A percentile compares a stretch with the other conserved stretches of the same genome.
These are phyloP conservation scores for Psilocybe cyanescens DNA, from an alignment of 768 basidiomycete species.

Conservation along the genomic window DNA sequence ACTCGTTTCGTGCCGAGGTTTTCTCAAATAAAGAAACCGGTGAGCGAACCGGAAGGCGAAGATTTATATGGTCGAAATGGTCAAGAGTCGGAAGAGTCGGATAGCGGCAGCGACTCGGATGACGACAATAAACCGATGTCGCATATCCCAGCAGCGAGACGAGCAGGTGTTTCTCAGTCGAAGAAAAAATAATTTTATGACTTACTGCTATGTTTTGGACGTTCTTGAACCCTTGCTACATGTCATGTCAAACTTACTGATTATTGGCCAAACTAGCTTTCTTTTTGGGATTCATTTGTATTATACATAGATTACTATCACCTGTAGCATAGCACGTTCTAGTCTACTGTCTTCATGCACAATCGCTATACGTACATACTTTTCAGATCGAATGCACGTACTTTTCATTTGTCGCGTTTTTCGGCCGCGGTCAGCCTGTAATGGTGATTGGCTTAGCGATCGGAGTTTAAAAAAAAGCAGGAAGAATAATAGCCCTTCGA, in stretches of 20 bases:
- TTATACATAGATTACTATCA: constrained; percentile 5
- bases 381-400: not conserved
- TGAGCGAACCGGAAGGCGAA: constrained; percentile 27
- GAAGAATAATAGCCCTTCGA: not conserved
- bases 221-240: constrained; percentile 13
- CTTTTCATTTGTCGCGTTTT: not conserved
- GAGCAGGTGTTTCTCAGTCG: constrained; percentile 45
- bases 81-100: constrained; percentile 45
- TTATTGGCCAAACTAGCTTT: constrained; percentile 15
- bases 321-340: constrained; percentile 11
- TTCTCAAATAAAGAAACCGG: constrained; percentile 28
- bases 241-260: constrained; percentile 6
- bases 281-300: constrained; percentile 20
- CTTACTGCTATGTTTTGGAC: not conserved
- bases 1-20: constrained; percentile 34
- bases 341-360: not conserved
- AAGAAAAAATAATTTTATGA: constrained; percentile 15
- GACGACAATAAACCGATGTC: constrained; percentile 40
- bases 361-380: constrained; percentile 2
- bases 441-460: constrained; percentile 18
- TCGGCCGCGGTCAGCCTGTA: constrained; percentile 6
- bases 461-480: constrained; percentile 20
- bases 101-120: constrained; percentile 51
- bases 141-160: constrained; percentile 65
- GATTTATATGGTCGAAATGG: constrained; percentile 42